Evolutionary conservation across 169 alveolate species (phyloP).

Genomic region (Perkinsus marinus): DNA sequence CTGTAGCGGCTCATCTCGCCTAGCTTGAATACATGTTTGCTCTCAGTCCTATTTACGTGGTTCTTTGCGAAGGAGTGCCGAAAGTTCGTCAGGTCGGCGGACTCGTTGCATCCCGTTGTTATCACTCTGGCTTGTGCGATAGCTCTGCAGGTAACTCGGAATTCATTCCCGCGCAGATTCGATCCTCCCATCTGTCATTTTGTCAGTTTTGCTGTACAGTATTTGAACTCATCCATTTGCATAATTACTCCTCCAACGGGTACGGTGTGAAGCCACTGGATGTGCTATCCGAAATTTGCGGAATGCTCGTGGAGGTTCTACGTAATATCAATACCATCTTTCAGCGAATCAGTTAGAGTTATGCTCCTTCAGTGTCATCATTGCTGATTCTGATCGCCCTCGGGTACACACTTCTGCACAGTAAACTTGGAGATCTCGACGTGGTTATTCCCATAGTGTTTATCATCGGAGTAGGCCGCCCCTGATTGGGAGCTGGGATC

Average conservation of each 20-base stretch:
- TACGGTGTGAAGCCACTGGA: background rate
- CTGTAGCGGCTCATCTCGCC: background rate
- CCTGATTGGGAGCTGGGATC: background rate
- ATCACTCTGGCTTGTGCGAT: background rate
- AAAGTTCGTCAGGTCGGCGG: background rate
- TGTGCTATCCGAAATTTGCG: background rate
- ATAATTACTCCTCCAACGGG: background rate
- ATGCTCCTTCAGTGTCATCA: background rate
- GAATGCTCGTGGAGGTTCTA: background rate
- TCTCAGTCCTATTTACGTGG: background rate
- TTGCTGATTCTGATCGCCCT: background rate
- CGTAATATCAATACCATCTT: background rate
- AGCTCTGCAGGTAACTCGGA: background rate
- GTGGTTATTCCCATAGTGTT: background rate
- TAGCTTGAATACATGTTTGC: background rate
- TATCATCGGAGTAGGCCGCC: background rate
- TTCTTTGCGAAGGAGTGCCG: background rate
- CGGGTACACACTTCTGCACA: background rate
- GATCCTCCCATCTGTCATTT: background rate
- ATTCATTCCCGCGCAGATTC: too few relatives aligned
- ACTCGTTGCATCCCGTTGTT: background rate
- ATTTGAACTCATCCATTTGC: background rate
- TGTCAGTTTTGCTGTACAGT: background rate
- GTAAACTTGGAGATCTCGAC: background rate
- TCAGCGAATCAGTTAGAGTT: background rate